Evolutionary conservation across 805 yeast species (phyloP), one percentile per base, ranked within the genome.

Genomic region (Priceomyces medius): DNA sequence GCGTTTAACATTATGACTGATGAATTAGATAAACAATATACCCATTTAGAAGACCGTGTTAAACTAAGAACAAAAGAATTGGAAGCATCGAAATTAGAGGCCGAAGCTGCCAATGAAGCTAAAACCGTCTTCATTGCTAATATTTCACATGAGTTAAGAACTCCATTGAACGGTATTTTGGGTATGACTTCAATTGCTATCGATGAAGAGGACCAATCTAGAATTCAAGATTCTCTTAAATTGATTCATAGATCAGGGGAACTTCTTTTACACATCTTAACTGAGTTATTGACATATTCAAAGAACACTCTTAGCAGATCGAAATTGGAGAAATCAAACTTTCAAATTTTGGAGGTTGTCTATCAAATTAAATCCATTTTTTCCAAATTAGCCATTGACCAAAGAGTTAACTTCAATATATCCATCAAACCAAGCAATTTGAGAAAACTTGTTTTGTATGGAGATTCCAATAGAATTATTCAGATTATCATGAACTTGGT

Each of bases 101-200:
- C 97, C 0, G 97, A 91, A 64, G 80, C 85, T 20, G 99, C 99
- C 1, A 91, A 91, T 61, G 97, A 93, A 52, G 96, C 98, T 2
- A 93, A 93, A 57, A 90, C 98, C 0, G 63, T 59, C 7, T 60
- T 59, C 42, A 59, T 59, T 42, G 64, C 65, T 19, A 59, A 61
- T 44, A 59, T 59, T 17, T 61, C 66, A 4, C 64, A 5, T 61
- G 99, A 93, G 66, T 72, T 93, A 56, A 78, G 98, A 52, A 93
- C 98, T 0, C 99, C 99, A 1, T 70, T 93, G 47, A 93, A 93
- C 61, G 99, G 99, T 58, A 93, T 93, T 31, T 68, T 93, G 41
- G 98, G 98, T 48, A 87, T 91, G 90, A 87, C 97, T 0, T 85
- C 95, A 2, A 85, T 91, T 42, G 90, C 96, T 4, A 81, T 89